A percentile compares a stretch with the other conserved stretches of the same genome.
These are phyloP conservation scores for Persicaria maculosa DNA, from an alignment of 148 eudicot species.

Conservation along the genomic window DNA sequence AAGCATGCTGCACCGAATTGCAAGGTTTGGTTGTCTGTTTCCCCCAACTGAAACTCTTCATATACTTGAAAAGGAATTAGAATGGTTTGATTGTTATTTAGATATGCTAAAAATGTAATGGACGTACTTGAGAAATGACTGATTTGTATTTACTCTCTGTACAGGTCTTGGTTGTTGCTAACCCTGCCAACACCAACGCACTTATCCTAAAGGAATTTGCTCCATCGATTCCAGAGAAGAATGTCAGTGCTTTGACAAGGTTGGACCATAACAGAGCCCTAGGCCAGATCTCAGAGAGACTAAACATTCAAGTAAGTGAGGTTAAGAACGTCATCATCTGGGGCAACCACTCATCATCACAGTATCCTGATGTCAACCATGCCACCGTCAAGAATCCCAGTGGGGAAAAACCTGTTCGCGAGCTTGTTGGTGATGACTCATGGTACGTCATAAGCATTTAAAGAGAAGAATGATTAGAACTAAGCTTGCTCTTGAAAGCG, in stretches of 20 bases:
- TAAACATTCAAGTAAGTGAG: slow-evolving; percentile 75
- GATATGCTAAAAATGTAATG: background rate
- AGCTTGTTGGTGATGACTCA: slow-evolving; percentile 77
- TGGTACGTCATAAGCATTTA: slow-evolving; percentile 38
- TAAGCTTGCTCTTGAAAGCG: background rate
- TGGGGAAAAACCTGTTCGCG: slow-evolving; percentile 82
- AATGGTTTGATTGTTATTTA: background rate
- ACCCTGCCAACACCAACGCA: slow-evolving; percentile 99
- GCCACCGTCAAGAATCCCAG: slow-evolving; percentile 76
- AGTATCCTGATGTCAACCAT: slow-evolving; percentile 98
- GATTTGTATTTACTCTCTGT: background rate
- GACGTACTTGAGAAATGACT: background rate
- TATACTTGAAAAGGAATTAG: background rate
- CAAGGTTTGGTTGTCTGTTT: slow-evolving; percentile 43
- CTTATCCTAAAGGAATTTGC: slow-evolving; percentile 96
- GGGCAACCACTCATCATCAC: slow-evolving; percentile 97
- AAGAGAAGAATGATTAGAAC: background rate
- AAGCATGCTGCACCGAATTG: slow-evolving; percentile 94
- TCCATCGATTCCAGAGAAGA: slow-evolving; percentile 93
- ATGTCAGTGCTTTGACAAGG: slow-evolving; percentile 83
- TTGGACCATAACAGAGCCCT: slow-evolving; percentile 99
- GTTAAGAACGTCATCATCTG: slow-evolving; percentile 96
- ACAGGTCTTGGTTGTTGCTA: slow-evolving; percentile 98
- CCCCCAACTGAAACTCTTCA: background rate
- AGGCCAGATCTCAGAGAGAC: slow-evolving; percentile 90